Conservation (phyloP, 352 stramenopile species). For the Globisporangium abappressorium region DNA sequence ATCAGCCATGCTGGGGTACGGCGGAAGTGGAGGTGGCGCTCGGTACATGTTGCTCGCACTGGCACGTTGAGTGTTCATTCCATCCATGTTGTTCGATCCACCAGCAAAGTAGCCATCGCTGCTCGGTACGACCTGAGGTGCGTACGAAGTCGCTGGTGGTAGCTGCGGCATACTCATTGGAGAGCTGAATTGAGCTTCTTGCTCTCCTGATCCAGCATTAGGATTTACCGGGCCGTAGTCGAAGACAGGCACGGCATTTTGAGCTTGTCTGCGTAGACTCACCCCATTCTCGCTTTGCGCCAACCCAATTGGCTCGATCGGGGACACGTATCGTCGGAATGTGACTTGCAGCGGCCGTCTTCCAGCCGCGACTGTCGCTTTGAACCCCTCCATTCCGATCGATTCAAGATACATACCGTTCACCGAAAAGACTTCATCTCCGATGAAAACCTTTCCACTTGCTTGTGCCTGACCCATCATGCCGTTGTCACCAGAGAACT, state of each 20-base stretch:
- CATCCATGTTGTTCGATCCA: background rate
- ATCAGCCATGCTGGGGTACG: constrained; percentile 14
- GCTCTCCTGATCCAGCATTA: background rate
- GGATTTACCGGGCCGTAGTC: constrained; percentile 12
- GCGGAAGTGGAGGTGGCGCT: background rate
- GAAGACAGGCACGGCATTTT: constrained; percentile 8
- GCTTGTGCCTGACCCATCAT: constrained; percentile 70
- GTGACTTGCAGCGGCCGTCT: constrained; percentile 67
- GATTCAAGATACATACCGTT: constrained; percentile 60
- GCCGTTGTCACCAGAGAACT: constrained; percentile 72
- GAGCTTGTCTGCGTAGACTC: constrained; percentile 15
- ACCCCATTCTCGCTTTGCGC: constrained; percentile 7
- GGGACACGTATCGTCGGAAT: constrained; percentile 42
- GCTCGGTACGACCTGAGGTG: constrained; percentile 11
- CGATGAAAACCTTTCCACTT: constrained; percentile 66
- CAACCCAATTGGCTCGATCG: constrained; percentile 8
- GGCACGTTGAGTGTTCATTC: constrained; percentile 4
- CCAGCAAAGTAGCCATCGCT: constrained; percentile 12
- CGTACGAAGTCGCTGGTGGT: constrained; percentile 22
- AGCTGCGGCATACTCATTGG: constrained; percentile 5
- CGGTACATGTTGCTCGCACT: constrained; percentile 13
- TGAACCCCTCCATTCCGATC: constrained; percentile 84
- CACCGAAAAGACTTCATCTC: constrained; percentile 78
- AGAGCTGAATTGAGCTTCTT: constrained; percentile 8
- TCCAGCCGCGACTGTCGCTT: constrained; percentile 53